Evolutionary conservation across 768 basidiomycete species (phyloP).

Genomic region (Calocera cornea): DNA sequence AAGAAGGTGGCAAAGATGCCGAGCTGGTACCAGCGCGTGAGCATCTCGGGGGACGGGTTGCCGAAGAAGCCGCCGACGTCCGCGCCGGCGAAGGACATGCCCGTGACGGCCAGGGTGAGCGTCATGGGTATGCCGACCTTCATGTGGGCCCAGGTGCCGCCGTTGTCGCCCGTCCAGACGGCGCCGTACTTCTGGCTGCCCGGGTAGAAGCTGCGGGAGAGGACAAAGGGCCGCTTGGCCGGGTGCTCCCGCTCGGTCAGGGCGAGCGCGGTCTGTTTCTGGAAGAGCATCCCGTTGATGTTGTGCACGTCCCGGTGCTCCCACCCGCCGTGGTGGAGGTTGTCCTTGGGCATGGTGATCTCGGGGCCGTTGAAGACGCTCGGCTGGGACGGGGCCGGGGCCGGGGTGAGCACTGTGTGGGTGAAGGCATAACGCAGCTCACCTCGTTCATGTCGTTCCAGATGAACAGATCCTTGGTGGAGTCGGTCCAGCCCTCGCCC

Average conservation of each 20-base stretch:
- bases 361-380: constrained; percentile 99
- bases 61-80: constrained; percentile 99
- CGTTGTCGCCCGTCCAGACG: constrained; percentile 98
- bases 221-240: constrained; percentile 80
- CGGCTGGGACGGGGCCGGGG: constrained; percentile 59
- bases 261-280: constrained; percentile 71
- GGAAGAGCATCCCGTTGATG: constrained; percentile 86
- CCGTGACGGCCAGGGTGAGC: constrained; percentile 71
- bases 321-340: constrained; percentile 86
- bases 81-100: constrained; percentile 85
- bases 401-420: not conserved
- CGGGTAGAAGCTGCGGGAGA: constrained; percentile 88
- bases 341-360: constrained; percentile 66
- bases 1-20: constrained; percentile 95
- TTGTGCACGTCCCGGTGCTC: constrained; percentile 97
- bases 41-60: constrained; percentile 86
- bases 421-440: constrained; percentile 11
- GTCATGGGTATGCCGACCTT: constrained; percentile 88
- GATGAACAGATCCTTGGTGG: constrained; percentile 73
- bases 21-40: constrained; percentile 93
- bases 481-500: constrained; percentile 52
- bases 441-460: constrained; percentile 99
- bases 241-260: constrained; percentile 59
- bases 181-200: constrained; percentile 93
- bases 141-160: constrained; percentile 98